Percentiles rank a stretch among this genome's conserved stretches.
phyloP scores from a whole-genome alignment of 2,329 filamentous ascomycete species.

The Sporothrix brasiliensis region DNA sequence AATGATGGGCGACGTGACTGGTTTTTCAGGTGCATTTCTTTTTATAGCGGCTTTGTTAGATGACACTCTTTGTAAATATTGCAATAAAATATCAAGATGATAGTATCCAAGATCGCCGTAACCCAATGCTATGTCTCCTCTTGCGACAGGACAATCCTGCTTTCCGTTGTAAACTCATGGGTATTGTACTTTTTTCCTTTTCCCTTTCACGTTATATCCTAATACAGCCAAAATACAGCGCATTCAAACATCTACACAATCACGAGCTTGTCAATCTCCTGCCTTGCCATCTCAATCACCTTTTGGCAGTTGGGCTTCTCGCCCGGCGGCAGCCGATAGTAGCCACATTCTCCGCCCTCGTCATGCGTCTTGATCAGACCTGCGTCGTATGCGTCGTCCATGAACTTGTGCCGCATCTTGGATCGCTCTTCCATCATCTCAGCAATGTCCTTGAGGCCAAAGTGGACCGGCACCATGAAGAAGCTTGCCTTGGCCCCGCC shows the following conservation, averaged over 20 bases:
- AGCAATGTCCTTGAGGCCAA: slow-evolving; percentile 60
- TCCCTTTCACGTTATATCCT: not conserved
- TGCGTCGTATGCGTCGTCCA: slow-evolving; percentile 51
- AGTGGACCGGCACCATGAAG: slow-evolving; percentile 43
- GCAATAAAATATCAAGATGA: not conserved
- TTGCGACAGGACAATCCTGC: not conserved
- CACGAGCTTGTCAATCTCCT: slow-evolving; percentile 57
- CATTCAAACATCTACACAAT: slow-evolving; percentile 44
- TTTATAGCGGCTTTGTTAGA: not conserved
- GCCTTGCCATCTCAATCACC: slow-evolving; percentile 58
- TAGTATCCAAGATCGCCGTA: not conserved
- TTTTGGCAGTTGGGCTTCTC: slow-evolving; percentile 52
- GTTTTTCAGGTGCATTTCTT: not conserved
- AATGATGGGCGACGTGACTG: not conserved
- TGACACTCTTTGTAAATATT: not conserved
- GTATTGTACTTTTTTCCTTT: not conserved
- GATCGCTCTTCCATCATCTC: slow-evolving; percentile 56
- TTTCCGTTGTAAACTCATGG: not conserved
- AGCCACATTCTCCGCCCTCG: slow-evolving; percentile 35
- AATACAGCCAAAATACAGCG: not conserved
- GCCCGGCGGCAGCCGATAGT: slow-evolving; percentile 42
- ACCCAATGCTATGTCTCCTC: not conserved
- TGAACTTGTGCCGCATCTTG: slow-evolving; percentile 51
- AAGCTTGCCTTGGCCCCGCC: not conserved
- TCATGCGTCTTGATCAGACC: slow-evolving; percentile 42